Conservation (phyloP, 768 basidiomycete genomes). For the Clavulina sp. region DNA sequence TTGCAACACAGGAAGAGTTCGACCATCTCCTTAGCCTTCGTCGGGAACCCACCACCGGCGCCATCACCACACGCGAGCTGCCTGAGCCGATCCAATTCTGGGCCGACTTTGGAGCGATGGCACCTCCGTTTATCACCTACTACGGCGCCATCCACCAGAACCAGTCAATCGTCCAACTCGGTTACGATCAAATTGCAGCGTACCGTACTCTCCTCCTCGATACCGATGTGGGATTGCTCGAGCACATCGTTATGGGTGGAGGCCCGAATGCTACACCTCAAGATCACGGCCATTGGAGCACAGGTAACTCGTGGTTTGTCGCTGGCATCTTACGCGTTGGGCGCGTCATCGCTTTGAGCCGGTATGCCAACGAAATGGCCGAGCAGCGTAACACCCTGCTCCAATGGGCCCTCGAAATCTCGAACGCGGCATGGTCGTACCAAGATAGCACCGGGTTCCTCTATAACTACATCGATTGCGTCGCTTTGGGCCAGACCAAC, state of each 20-base stretch:
- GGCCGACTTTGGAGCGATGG: constrained; percentile 74
- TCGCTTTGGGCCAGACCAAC: too few species aligned
- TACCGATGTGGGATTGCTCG: constrained; percentile 40
- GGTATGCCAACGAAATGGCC: constrained; percentile 31
- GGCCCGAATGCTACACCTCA: constrained; percentile 23
- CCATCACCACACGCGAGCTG: constrained; percentile 62
- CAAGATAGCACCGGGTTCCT: constrained; percentile 26
- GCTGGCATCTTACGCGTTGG: constrained; percentile 74
- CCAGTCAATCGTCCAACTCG: constrained; percentile 31
- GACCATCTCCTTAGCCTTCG: constrained; percentile 38
- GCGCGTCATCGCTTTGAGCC: constrained; percentile 49
- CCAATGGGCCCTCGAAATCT: constrained; percentile 38
- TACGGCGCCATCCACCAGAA: constrained; percentile 30
- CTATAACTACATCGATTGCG: constrained; percentile 59
- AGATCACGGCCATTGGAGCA: constrained; percentile 66
- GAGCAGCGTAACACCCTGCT: constrained; percentile 39
- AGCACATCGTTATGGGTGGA: constrained; percentile 56
- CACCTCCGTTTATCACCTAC: constrained; percentile 73
- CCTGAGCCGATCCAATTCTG: constrained; percentile 57
- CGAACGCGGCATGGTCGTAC: constrained; percentile 44
- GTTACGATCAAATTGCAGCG: constrained; percentile 52
- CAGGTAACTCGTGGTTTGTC: constrained; percentile 82
- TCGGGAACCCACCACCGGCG: constrained; percentile 53
- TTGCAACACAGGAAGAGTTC: constrained; percentile 43
- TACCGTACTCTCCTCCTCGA: constrained; percentile 55